These are phyloP conservation scores for Microbotryum violaceum DNA, from an alignment of 1,284 basidiomycete species.

Conservation along the genomic window DNA sequence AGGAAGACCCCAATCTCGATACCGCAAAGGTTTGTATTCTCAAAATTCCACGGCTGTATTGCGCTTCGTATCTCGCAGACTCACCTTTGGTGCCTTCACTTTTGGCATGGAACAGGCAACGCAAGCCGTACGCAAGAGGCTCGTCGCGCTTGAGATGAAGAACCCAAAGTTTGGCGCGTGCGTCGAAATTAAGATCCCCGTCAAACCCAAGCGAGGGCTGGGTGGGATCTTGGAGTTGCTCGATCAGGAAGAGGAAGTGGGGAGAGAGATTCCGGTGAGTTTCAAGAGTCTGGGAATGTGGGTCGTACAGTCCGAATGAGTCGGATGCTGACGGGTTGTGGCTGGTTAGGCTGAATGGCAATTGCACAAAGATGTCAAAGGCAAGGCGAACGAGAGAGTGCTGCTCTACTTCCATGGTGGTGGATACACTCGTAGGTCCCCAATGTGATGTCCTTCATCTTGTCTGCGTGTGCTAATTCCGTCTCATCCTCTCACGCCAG, in stretches of 20 bases:
- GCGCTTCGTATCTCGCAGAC: too few relatives aligned
- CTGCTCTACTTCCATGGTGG: slow-evolving; percentile 30
- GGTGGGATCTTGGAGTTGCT: slow-evolving; percentile 4
- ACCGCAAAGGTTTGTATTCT: not conserved
- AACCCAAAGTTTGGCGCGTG: slow-evolving; percentile 12
- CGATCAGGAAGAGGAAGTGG: slow-evolving; percentile 7
- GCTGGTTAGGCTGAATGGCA: slow-evolving; percentile 18
- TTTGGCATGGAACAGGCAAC: not conserved
- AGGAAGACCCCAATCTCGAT: not conserved
- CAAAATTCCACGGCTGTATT: not conserved
- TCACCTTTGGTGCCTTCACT: too few relatives aligned
- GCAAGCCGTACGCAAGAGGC: not conserved
- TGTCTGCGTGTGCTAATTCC: not conserved
- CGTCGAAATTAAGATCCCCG: slow-evolving; percentile 2
- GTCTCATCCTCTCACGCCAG: not conserved
- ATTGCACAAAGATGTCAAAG: slow-evolving; percentile 3
- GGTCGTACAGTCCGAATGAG: not conserved
- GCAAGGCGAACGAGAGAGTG: slow-evolving; percentile 1
- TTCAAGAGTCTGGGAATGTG: too few relatives aligned
- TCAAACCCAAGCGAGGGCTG: slow-evolving; percentile 3
- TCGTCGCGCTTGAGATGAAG: not conserved
- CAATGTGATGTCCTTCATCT: too few relatives aligned
- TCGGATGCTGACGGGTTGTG: not conserved
- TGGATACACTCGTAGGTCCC: slow-evolving; percentile 5
- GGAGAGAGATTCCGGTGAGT: slow-evolving; percentile 8